Conservation (phyloP, 2,329 filamentous ascomycete genomes). For the Ambrosiella xylebori region DNA sequence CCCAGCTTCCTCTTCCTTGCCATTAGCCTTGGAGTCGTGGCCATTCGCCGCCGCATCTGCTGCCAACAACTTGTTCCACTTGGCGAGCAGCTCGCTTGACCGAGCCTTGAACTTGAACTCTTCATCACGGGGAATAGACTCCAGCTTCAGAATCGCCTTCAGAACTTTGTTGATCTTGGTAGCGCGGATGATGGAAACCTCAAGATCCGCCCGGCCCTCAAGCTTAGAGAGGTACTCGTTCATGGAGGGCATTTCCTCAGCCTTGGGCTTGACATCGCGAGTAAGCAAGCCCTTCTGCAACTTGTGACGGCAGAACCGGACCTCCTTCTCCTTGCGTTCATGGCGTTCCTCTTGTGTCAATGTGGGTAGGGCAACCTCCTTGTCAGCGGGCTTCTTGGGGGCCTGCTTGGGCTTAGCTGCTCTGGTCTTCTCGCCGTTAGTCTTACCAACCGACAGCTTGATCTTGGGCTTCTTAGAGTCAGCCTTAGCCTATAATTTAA, state of each 20-base stretch:
- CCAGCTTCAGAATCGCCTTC: constrained; percentile 80
- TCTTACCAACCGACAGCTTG: constrained; percentile 49
- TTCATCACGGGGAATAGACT: constrained; percentile 70
- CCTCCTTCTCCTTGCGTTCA: constrained; percentile 50
- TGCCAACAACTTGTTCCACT: constrained; percentile 75
- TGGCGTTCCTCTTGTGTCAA: constrained; percentile 40
- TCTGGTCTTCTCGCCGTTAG: constrained; percentile 26
- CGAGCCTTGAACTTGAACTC: constrained; percentile 80
- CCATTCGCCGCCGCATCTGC: constrained; percentile 34
- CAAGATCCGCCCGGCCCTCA: constrained; percentile 62
- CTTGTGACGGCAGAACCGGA: constrained; percentile 87
- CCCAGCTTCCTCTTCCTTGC: constrained; percentile 23
- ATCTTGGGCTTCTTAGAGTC: constrained; percentile 53
- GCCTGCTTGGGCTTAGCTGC: constrained; percentile 34
- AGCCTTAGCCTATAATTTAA: constrained; percentile 20
- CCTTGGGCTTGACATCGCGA: constrained; percentile 68
- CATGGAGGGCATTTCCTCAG: constrained; percentile 67
- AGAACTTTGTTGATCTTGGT: constrained; percentile 99
- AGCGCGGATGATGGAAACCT: constrained; percentile 69
- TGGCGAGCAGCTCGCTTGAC: constrained; percentile 60
- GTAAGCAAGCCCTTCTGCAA: constrained; percentile 87
- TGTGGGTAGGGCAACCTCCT: constrained; percentile 23
- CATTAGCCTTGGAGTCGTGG: constrained; percentile 25
- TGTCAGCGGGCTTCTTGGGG: constrained; percentile 37
- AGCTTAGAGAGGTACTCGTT: constrained; percentile 63